A percentile compares a stretch with the other conserved stretches of the same genome.
These are phyloP conservation scores for Parsonsia alboflavescens DNA, from an alignment of 257 asterid genomes.

Conservation along the genomic window DNA sequence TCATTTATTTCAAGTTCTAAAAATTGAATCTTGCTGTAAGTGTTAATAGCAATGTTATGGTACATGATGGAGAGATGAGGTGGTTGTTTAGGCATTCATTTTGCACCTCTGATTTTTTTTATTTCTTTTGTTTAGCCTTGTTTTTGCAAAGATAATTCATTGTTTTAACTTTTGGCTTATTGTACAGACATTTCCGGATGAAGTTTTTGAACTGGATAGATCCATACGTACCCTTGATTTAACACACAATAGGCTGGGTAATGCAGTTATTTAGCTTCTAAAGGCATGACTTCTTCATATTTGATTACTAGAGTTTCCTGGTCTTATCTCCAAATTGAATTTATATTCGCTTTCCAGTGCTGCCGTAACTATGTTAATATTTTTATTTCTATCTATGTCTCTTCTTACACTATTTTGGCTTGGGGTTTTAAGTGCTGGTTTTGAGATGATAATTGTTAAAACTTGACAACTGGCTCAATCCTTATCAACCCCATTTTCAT, in stretches of 20 bases:
- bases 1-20: neutral
- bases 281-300: neutral
- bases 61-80: neutral
- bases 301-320: neutral
- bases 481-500: neutral
- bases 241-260: conserved; percentile 80
- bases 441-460: neutral
- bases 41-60: neutral
- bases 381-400: neutral
- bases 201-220: conserved; percentile 69
- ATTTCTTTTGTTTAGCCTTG: neutral
- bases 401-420: neutral
- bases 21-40: neutral
- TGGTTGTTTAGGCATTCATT: neutral
- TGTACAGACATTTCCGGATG: conserved; percentile 80
- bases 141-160: neutral
- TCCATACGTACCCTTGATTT: conserved; percentile 92
- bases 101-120: neutral
- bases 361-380: neutral
- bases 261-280: conserved; percentile 7
- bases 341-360: neutral
- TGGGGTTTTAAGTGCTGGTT: neutral
- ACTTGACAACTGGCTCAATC: neutral
- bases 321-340: neutral
- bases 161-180: conserved; percentile 6